Evolutionary conservation across 805 yeast genomes (phyloP), one percentile per base, ranked within the genome.

Genomic region (Clavispora carvajalis): DNA sequence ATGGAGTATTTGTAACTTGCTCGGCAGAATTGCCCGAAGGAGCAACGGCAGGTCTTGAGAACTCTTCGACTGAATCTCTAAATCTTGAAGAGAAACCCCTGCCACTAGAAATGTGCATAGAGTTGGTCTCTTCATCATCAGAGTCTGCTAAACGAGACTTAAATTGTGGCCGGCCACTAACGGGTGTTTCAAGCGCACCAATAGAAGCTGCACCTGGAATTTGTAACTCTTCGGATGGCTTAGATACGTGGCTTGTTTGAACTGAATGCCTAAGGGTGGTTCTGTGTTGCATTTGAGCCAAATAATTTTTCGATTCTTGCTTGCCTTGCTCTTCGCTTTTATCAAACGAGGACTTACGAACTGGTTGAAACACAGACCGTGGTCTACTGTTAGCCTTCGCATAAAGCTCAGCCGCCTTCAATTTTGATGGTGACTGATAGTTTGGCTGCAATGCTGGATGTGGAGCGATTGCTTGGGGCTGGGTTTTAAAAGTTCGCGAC

Each of bases 91-190:
- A 45, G 44, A 57, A 61, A 9, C 51, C 49, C 10, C 42, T 49
- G 25, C 34, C 34, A n/a, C 33, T 33, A 12, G 36, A 8, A 13
- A n/a, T 7, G 9, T 15, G 19, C 11, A 19, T 5, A 15, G 19
- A 15, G 5, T 28, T 6, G 17, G 36, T 22, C 16, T 41, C 58
- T 37, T 80, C 86, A 11, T 82, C 80, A 51, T 80, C 85, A 3
- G 85, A 79, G 53, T 82, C 88, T 5, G 66, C 68, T 46, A 80
- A 74, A 49, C 86, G 67, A 1, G 87, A 80, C 41, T 63, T 73
- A 58, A 69, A 74, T 28, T 36, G n/a, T 16, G 13, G 22, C 19
- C 31, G 37, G 41, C 31, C 31, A 28, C 12, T 19, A 28, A 19
- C 16, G 19, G 2, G 4, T 2, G 16, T 19, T 53, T 39, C 17